Conservation (phyloP, 768 basidiomycete species). For the Russula lepida region DNA sequence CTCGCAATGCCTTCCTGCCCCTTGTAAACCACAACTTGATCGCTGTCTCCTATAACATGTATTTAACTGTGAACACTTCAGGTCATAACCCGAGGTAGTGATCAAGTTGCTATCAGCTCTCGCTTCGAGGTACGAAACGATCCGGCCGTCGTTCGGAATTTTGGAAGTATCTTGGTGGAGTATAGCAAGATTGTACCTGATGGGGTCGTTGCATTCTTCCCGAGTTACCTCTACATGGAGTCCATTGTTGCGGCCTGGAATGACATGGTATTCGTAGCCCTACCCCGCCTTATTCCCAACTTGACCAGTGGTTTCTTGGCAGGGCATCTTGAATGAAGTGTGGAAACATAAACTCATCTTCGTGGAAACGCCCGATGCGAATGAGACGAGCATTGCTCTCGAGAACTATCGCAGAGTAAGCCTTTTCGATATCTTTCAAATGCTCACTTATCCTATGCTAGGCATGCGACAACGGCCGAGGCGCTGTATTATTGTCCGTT, state of each 20-base stretch:
- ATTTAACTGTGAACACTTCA: conserved; percentile 27
- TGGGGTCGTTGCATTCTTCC: conserved; percentile 98
- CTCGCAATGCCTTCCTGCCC: conserved; percentile 92
- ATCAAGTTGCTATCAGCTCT: conserved; percentile 97
- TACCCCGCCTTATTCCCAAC: background rate
- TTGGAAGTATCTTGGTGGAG: conserved; percentile 95
- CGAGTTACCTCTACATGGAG: conserved; percentile 99
- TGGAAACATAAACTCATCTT: conserved; percentile 99
- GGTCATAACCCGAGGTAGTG: conserved; percentile 97
- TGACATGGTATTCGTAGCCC: conserved; percentile 73
- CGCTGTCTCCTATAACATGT: background rate
- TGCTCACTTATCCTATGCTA: conserved; percentile 26
- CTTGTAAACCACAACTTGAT: conserved; percentile 44
- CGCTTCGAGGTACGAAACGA: conserved; percentile 99
- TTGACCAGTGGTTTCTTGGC: conserved; percentile 1
- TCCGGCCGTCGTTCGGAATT: conserved; percentile 97
- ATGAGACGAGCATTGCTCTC: conserved; percentile 95
- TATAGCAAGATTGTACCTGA: conserved; percentile 98
- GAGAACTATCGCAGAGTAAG: conserved; percentile 92
- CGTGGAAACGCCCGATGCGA: conserved; percentile 98
- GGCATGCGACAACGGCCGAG: conserved; percentile 98
- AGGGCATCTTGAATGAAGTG: conserved; percentile 98
- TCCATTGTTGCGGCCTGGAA: conserved; percentile 99
- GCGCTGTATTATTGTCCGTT: conserved; percentile 92
- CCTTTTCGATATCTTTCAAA: background rate